Percentiles rank a stretch among this genome's conserved stretches.
These are phyloP conservation scores for Ampelocalamus luodianensis DNA, from an alignment of 176 grass and related monocot genomes.

Conservation along the genomic window DNA sequence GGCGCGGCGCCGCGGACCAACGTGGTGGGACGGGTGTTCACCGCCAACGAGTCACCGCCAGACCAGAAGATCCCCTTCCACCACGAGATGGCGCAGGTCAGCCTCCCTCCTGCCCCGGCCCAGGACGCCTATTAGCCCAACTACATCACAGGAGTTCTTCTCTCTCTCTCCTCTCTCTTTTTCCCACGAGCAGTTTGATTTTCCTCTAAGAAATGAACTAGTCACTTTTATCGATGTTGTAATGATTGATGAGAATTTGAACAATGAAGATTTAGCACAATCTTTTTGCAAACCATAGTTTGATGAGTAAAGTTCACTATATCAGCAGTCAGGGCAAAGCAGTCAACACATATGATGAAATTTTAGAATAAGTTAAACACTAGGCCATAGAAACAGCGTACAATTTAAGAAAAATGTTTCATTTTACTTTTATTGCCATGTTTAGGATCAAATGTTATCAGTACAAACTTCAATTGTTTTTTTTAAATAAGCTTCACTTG, in stretches of 20 bases:
- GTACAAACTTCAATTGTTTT: neutral
- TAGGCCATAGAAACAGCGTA: no score
- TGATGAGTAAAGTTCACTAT: neutral
- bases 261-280: neutral
- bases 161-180: no score
- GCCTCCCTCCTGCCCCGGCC: neutral
- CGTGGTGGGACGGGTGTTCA: conserved; percentile 88
- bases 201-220: no score
- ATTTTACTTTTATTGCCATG: neutral
- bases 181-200: neutral
- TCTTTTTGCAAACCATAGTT: no score
- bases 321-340: no score
- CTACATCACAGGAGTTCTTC: neutral
- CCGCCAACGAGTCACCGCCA: conserved; percentile 94
- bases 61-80: conserved; percentile 98
- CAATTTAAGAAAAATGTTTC: no score
- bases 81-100: conserved; percentile 98
- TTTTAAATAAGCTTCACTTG: neutral
- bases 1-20: conserved; percentile 88
- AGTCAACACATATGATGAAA: neutral
- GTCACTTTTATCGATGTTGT: neutral
- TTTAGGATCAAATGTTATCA: neutral
- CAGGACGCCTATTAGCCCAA: neutral
- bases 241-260: neutral
- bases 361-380: neutral